Percentiles rank a stretch among this genome's conserved stretches.
phyloP scores from a whole-genome alignment of 345 rosid genomes.

The Linum trigynum region DNA sequence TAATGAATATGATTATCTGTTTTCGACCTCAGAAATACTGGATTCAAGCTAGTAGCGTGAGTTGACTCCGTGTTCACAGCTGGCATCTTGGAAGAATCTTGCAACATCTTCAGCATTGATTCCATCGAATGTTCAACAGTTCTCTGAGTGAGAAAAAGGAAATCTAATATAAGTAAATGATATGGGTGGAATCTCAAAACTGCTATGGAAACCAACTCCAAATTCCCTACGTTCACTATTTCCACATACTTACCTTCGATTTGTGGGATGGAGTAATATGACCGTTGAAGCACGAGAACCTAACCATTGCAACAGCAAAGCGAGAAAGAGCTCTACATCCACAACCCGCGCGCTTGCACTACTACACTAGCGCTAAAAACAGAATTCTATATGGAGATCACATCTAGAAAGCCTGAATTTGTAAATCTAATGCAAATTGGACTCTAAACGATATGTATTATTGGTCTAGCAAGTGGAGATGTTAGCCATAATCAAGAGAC shows the following conservation, averaged over 20 bases:
- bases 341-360: conserved; percentile 12
- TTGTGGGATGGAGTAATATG: conserved; percentile 33
- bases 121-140: conserved; percentile 25
- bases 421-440: conserved; percentile 16
- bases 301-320: conserved; percentile 47
- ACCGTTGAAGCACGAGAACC: conserved; percentile 81
- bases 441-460: conserved; percentile 16
- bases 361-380: conserved; percentile 4
- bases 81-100: conserved; percentile 33
- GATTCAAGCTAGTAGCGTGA: conserved; percentile 23
- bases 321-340: conserved; percentile 29
- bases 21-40: conserved; percentile 21
- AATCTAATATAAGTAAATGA: conserved; percentile 5
- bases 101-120: conserved; percentile 33
- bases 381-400: conserved; percentile 13
- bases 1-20: conserved; percentile 23
- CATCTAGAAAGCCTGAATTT: conserved; percentile 21
- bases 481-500: conserved; percentile 96
- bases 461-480: conserved; percentile 17
- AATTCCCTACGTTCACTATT: conserved; percentile 10
- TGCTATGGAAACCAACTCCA: conserved; percentile 8
- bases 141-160: conserved; percentile 28
- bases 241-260: conserved; percentile 44
- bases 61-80: conserved; percentile 18
- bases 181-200: background rate